These are phyloP conservation scores for Hanseniaspora clermontiae DNA, from an alignment of 805 yeast species.

Conservation along the genomic window DNA sequence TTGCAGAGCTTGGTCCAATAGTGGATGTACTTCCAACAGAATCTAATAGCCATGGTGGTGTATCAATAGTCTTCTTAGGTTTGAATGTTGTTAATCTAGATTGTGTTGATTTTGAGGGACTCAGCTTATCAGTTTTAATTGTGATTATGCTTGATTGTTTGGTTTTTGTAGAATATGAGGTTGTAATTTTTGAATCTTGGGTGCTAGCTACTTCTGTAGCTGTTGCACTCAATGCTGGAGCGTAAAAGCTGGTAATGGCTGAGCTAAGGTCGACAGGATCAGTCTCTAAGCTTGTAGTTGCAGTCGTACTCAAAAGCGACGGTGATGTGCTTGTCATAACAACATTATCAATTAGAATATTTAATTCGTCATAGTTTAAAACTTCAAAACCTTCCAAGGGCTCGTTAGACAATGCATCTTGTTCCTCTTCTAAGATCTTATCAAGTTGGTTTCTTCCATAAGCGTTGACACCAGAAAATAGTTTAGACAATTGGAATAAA, in stretches of 20 bases:
- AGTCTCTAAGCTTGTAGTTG: neutral
- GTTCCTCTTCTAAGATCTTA: neutral
- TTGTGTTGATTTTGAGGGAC: neutral
- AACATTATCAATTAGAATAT: neutral
- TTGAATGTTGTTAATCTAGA: neutral
- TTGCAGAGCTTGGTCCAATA: neutral
- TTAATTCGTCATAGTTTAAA: neutral
- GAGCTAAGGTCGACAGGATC: neutral
- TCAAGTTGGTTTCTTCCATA: neutral
- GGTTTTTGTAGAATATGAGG: neutral
- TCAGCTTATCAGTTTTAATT: neutral
- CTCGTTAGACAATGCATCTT: neutral
- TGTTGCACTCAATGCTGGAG: neutral
- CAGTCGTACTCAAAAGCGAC: neutral
- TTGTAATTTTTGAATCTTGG: neutral
- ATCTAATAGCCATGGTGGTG: neutral
- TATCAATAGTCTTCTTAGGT: neutral
- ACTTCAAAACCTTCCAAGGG: neutral
- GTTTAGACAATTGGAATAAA: neutral
- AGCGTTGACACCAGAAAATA: neutral
- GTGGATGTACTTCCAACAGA: neutral
- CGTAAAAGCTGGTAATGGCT: neutral
- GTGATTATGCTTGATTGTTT: neutral
- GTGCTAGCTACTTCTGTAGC: neutral
- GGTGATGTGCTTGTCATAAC: neutral